Percentiles rank a stretch among this genome's conserved stretches.
Conservation (phyloP, 2,329 filamentous ascomycete genomes). For the Colletotrichum cordylinicola region DNA sequence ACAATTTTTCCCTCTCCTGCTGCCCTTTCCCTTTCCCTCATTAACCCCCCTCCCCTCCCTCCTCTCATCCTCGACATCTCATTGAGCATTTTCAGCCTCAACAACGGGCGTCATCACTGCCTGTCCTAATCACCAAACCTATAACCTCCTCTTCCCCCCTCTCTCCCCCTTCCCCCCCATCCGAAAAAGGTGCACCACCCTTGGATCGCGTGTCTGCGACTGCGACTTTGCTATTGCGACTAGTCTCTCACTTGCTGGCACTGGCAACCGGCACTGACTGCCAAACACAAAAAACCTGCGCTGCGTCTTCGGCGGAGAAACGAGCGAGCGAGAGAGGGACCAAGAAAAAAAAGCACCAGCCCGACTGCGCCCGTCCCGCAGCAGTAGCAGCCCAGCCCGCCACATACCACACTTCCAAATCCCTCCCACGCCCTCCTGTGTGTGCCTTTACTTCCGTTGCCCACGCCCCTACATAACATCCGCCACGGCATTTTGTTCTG, state of each 20-base stretch:
- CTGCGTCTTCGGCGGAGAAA: conserved; percentile 19
- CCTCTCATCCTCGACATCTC: background rate
- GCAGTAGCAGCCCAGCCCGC: background rate
- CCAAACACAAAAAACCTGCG: background rate
- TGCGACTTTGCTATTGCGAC: conserved; percentile 3
- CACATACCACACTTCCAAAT: conserved; percentile 12
- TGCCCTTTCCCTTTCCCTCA: conserved; percentile 20
- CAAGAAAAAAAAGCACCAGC: background rate
- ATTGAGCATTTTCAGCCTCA: background rate
- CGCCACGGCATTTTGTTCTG: conserved; percentile 11
- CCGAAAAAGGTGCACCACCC: background rate
- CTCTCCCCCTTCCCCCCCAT: background rate
- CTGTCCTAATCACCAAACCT: background rate
- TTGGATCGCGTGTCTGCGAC: conserved; percentile 8
- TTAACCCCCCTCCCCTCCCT: conserved; percentile 12
- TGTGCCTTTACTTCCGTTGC: background rate
- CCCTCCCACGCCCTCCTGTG: background rate
- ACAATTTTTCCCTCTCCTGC: conserved; percentile 12
- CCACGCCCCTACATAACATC: conserved; percentile 19
- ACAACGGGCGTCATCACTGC: background rate
- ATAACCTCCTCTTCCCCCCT: background rate
- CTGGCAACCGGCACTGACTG: background rate
- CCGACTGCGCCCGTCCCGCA: conserved; percentile 18
- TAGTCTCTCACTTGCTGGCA: background rate
- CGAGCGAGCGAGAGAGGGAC: background rate